Percentiles rank a stretch among this genome's conserved stretches.
Evolutionary conservation across 2,329 filamentous ascomycete species (phyloP).

Genomic region (Cyclaneusma minus): DNA sequence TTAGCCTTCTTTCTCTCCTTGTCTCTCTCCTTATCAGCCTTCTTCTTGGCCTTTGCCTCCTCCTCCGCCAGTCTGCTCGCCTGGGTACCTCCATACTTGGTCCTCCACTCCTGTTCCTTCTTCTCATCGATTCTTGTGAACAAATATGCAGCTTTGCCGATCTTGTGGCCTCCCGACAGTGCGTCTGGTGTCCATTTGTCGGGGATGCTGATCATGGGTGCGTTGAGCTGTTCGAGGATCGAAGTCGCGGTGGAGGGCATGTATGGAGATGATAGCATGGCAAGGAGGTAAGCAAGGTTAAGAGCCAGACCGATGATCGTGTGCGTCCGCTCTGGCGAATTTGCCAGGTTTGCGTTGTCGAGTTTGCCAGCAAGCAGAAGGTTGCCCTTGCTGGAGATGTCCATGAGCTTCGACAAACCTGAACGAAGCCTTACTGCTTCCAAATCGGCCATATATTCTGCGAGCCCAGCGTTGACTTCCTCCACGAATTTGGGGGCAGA

Average conservation of each 20-base stretch:
- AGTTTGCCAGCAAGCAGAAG: constrained; percentile 31
- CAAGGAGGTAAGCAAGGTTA: constrained; percentile 71
- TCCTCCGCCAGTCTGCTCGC: constrained; percentile 55
- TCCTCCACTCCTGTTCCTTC: constrained; percentile 72
- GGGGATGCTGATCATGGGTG: constrained; percentile 41
- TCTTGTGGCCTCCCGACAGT: constrained; percentile 59
- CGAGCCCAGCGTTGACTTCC: constrained; percentile 51
- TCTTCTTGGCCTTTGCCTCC: constrained; percentile 32
- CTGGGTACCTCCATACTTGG: constrained; percentile 54
- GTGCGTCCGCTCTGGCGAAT: constrained; percentile 21
- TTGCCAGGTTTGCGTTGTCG: constrained; percentile 23
- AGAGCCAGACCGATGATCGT: constrained; percentile 56
- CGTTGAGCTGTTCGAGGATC: constrained; percentile 64
- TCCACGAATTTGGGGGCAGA: constrained; percentile 22
- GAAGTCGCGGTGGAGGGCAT: constrained; percentile 64
- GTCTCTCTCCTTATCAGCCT: constrained; percentile 22
- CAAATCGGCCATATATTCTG: constrained; percentile 50
- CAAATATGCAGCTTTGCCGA: constrained; percentile 64
- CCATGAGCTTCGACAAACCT: constrained; percentile 48
- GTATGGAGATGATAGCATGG: constrained; percentile 66
- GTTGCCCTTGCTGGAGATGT: constrained; percentile 48
- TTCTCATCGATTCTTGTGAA: constrained; percentile 72
- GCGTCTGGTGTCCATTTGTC: constrained; percentile 46
- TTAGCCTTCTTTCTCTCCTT: constrained; percentile 29
- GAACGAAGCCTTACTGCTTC: constrained; percentile 57